Conservation (phyloP, 148 eudicot genomes). For the Dysphania ambrosioides region DNA sequence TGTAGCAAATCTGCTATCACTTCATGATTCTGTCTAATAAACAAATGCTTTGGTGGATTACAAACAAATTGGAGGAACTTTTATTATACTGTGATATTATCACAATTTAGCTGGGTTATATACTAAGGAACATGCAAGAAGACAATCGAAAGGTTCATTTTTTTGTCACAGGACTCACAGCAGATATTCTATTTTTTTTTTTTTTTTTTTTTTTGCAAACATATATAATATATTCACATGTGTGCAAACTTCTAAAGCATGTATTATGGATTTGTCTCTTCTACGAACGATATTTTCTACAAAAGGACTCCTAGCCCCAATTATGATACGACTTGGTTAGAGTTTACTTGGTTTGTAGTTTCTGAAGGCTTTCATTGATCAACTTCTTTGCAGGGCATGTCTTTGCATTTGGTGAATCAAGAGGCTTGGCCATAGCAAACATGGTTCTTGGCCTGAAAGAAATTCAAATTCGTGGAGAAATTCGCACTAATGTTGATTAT, state of each 20-base stretch:
- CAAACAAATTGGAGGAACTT: background rate
- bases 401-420: slow-evolving; percentile 98
- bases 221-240: too few species aligned
- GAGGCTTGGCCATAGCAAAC: slow-evolving; percentile 91
- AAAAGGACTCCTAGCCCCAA: background rate
- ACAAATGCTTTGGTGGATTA: background rate
- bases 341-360: background rate
- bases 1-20: background rate
- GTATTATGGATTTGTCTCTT: background rate
- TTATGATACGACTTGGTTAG: background rate
- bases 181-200: too few species aligned
- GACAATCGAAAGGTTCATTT: background rate
- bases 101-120: background rate
- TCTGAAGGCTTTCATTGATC: slow-evolving; percentile 6
- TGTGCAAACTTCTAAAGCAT: background rate
- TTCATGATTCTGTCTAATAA: background rate
- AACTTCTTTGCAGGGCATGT: slow-evolving; percentile 71
- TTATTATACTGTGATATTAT: background rate
- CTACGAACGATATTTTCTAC: background rate
- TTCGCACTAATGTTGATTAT: slow-evolving; percentile 95
- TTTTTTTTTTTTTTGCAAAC: too few species aligned
- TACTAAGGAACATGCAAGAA: background rate
- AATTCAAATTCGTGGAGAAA: slow-evolving; percentile 98
- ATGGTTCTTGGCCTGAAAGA: slow-evolving; percentile 99
- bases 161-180: background rate